Percentiles rank a stretch among this genome's conserved stretches.
Evolutionary conservation across 2,329 filamentous ascomycete species (phyloP).

Genomic region (Fusarium musae): DNA sequence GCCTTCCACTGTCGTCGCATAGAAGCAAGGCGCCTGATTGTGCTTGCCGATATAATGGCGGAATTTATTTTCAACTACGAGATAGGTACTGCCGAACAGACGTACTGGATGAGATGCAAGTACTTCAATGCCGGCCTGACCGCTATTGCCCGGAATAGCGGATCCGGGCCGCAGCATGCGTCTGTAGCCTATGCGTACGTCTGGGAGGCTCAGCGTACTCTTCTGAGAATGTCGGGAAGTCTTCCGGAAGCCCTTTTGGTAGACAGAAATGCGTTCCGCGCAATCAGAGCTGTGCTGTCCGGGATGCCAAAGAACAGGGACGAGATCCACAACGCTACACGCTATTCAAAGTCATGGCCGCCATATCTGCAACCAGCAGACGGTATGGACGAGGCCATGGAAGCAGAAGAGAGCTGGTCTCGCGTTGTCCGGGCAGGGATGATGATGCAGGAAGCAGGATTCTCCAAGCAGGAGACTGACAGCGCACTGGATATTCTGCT

Average conservation of each 20-base stretch:
- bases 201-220: slow-evolving; percentile 67
- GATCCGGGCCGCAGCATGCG: slow-evolving; percentile 39
- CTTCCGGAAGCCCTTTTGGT: slow-evolving; percentile 63
- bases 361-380: slow-evolving; percentile 68
- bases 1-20: slow-evolving; percentile 47
- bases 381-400: slow-evolving; percentile 67
- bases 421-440: slow-evolving; percentile 63
- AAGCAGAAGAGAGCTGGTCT: slow-evolving; percentile 63
- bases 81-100: slow-evolving; percentile 24
- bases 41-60: slow-evolving; percentile 44
- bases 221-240: slow-evolving; percentile 63
- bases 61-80: slow-evolving; percentile 43
- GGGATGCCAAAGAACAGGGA: slow-evolving; percentile 62
- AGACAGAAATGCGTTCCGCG: slow-evolving; percentile 61
- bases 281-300: slow-evolving; percentile 64
- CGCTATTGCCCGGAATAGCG: slow-evolving; percentile 43
- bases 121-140: slow-evolving; percentile 48
- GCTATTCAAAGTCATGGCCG: slow-evolving; percentile 67
- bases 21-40: slow-evolving; percentile 49
- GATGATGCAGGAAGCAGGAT: slow-evolving; percentile 68
- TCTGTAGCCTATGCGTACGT: slow-evolving; percentile 48
- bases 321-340: slow-evolving; percentile 60
- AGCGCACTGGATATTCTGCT: slow-evolving; percentile 62
- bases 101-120: slow-evolving; percentile 45
- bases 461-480: slow-evolving; percentile 59